Percentiles rank a stretch among this genome's conserved stretches.
Evolutionary conservation across 2,329 filamentous ascomycete species (phyloP).

Genomic region (Celoporthe dispersa): DNA sequence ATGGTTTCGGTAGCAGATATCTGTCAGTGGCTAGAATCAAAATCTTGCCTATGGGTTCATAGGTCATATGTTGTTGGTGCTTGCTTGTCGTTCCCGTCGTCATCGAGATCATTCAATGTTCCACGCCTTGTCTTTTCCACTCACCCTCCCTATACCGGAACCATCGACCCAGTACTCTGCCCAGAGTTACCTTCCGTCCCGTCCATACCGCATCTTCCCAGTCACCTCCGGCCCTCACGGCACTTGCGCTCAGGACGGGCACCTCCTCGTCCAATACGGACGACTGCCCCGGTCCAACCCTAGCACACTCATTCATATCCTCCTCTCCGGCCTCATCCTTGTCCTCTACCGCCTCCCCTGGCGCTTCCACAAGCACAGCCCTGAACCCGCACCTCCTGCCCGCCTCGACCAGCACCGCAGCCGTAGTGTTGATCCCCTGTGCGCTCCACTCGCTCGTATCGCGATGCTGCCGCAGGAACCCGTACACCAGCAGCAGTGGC

Average conservation of each 20-base stretch:
- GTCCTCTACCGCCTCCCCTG: constrained; percentile 30
- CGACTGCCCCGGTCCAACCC: constrained; percentile 33
- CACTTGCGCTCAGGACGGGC: constrained; percentile 65
- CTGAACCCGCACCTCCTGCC: constrained; percentile 51
- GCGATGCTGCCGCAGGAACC: constrained; percentile 67
- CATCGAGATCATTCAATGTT: too few species aligned
- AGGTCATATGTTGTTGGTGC: neutral
- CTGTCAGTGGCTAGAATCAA: constrained; percentile 23
- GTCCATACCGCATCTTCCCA: constrained; percentile 58
- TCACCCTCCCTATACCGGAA: constrained; percentile 56
- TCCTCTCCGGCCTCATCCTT: constrained; percentile 25
- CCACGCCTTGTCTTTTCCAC: constrained; percentile 36
- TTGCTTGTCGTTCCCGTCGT: neutral
- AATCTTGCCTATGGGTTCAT: constrained; percentile 1
- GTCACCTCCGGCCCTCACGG: constrained; percentile 46
- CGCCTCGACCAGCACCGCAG: constrained; percentile 66
- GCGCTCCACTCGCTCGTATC: constrained; percentile 75
- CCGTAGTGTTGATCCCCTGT: constrained; percentile 68
- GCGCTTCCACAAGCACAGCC: constrained; percentile 54
- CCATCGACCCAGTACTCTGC: constrained; percentile 66
- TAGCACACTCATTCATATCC: constrained; percentile 8
- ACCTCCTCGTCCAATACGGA: constrained; percentile 55
- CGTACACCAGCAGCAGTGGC: constrained; percentile 65
- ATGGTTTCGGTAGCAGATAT: neutral
- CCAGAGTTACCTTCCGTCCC: constrained; percentile 62